phyloP scores from a whole-genome alignment of 2,329 filamentous ascomycete species.

The Pseudogymnoascus sp. region DNA sequence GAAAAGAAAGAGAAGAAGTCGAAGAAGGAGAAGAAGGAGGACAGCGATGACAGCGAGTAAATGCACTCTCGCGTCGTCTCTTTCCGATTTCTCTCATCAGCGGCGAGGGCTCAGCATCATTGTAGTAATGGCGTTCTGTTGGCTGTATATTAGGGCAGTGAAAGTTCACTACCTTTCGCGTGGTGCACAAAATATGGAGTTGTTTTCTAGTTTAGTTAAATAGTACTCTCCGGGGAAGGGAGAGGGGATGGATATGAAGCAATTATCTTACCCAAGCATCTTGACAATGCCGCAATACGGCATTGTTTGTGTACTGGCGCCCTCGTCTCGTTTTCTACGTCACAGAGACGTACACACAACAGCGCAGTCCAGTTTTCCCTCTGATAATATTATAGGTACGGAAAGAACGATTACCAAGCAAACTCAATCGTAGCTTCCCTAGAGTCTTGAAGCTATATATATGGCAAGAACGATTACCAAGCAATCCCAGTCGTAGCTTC shows the following conservation, averaged over 20 bases:
- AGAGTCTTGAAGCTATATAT: too few relatives aligned
- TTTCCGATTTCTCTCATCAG: slow-evolving; percentile 6
- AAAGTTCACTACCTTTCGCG: slow-evolving; percentile 7
- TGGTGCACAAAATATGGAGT: slow-evolving; percentile 8
- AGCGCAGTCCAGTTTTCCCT: neutral
- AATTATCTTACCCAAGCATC: neutral
- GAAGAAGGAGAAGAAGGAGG: slow-evolving; percentile 28
- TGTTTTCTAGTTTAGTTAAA: slow-evolving; percentile 6
- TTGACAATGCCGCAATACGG: neutral
- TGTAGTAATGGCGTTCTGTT: slow-evolving; percentile 6
- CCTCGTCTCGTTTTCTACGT: neutral
- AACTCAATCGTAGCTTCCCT: too few relatives aligned
- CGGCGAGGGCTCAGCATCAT: slow-evolving; percentile 7
- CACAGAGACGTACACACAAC: neutral
- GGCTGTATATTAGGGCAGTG: slow-evolving; percentile 7
- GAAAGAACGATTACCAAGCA: too few relatives aligned
- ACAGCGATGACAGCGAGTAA: slow-evolving; percentile 40
- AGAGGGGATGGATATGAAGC: slow-evolving; percentile 1
- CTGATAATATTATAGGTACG: too few relatives aligned
- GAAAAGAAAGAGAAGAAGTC: slow-evolving; percentile 39
- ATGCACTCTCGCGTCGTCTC: slow-evolving; percentile 11
- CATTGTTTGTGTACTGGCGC: neutral
- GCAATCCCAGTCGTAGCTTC: too few relatives aligned
- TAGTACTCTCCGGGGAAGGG: neutral
- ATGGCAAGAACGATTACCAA: too few relatives aligned